Evolutionary conservation across 2,329 filamentous ascomycete genomes (phyloP).

Genomic region (Epichloe sp.): DNA sequence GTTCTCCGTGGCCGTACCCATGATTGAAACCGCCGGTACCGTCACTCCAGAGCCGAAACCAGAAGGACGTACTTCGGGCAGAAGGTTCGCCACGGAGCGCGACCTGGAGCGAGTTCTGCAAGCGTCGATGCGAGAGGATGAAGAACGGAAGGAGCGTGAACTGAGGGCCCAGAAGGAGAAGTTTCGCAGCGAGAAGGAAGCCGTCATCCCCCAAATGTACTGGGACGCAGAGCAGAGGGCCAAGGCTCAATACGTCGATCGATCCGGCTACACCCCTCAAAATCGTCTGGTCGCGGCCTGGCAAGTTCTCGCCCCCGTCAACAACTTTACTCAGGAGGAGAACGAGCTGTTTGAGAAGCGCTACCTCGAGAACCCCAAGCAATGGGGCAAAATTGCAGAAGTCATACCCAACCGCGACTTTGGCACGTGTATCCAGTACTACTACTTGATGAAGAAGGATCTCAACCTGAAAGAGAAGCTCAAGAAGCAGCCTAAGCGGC

Average conservation of each 20-base stretch:
- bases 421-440: slow-evolving; percentile 72
- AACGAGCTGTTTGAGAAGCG: slow-evolving; percentile 57
- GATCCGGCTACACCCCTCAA: slow-evolving; percentile 49
- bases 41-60: slow-evolving; percentile 40
- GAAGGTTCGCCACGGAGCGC: slow-evolving; percentile 56
- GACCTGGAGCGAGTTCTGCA: slow-evolving; percentile 61
- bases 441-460: slow-evolving; percentile 67
- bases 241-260: slow-evolving; percentile 49
- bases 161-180: slow-evolving; percentile 51
- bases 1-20: slow-evolving; percentile 29
- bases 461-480: slow-evolving; percentile 66
- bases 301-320: slow-evolving; percentile 57
- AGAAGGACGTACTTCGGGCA: slow-evolving; percentile 40
- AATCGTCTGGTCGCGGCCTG: slow-evolving; percentile 56
- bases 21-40: slow-evolving; percentile 20
- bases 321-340: slow-evolving; percentile 65
- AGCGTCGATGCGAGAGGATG: slow-evolving; percentile 57
- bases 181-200: slow-evolving; percentile 65
- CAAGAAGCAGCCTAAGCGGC: slow-evolving; percentile 47
- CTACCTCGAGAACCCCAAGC: slow-evolving; percentile 66
- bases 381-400: slow-evolving; percentile 67
- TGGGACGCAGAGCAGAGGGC: slow-evolving; percentile 47
- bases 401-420: slow-evolving; percentile 55
- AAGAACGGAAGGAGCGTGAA: slow-evolving; percentile 57
- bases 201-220: slow-evolving; percentile 57